phyloP scores from a whole-genome alignment of 78 protist genomes.

The Creolimax fragrantissima region DNA sequence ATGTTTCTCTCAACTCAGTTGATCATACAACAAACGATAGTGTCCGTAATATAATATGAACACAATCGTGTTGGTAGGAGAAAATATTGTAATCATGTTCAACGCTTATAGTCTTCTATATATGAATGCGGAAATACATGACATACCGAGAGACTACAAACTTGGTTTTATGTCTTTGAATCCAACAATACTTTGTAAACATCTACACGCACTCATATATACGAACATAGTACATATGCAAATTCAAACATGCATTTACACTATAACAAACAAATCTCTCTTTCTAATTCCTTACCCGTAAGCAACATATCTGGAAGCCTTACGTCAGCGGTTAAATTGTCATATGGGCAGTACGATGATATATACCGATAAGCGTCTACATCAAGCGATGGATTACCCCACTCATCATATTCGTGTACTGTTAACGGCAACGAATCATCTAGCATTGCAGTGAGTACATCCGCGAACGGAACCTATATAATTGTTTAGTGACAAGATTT shows the following conservation, averaged over 20 bases:
- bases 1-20: too few relatives aligned
- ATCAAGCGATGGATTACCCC: conserved; percentile 59
- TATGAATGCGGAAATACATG: too few relatives aligned
- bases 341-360: conserved; percentile 49
- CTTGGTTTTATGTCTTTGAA: too few relatives aligned
- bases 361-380: conserved; percentile 32
- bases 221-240: background rate
- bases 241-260: too few relatives aligned
- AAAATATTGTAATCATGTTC: too few relatives aligned
- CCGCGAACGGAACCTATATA: conserved; percentile 40
- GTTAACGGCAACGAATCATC: conserved; percentile 58
- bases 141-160: too few relatives aligned
- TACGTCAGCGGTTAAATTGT: background rate
- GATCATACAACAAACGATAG: too few relatives aligned
- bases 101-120: too few relatives aligned
- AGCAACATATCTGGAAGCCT: conserved; percentile 34
- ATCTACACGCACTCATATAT: background rate
- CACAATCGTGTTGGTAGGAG: too few relatives aligned
- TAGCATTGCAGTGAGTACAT: conserved; percentile 43
- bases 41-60: too few relatives aligned
- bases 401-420: conserved; percentile 65
- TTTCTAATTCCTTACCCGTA: conserved; percentile 33
- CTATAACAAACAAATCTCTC: too few relatives aligned
- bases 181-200: too few relatives aligned
- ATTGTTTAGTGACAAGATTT: background rate